Conservation (phyloP, 1,284 basidiomycete species). For the Agroathelia rolfsii region DNA sequence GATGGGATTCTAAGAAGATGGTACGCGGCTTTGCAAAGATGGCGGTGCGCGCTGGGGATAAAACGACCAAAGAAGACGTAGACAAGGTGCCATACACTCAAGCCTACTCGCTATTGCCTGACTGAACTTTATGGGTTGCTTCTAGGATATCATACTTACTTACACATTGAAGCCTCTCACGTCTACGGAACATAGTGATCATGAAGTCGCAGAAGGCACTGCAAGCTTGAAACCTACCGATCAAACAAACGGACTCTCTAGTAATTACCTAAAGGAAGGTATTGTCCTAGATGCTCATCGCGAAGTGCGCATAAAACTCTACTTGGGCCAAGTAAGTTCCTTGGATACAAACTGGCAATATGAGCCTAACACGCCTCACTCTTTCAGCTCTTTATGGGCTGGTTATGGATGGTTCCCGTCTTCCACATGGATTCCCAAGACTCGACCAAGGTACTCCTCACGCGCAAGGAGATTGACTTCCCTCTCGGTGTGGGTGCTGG, state of each 20-base stretch:
- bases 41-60: conserved; percentile 27
- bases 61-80: conserved; percentile 23
- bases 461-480: conserved; percentile 64
- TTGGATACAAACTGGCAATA: too few species aligned
- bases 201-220: too few species aligned
- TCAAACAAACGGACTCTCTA: too few species aligned
- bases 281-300: conserved; percentile 58
- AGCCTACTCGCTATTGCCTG: too few species aligned
- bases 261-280: too few species aligned
- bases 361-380: too few species aligned
- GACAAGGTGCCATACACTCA: conserved; percentile 20
- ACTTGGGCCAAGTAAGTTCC: conserved; percentile 54
- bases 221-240: too few species aligned
- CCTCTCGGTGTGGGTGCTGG: conserved; percentile 59
- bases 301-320: conserved; percentile 72
- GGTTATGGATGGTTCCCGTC: conserved; percentile 76
- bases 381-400: conserved; percentile 60
- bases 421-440: too few species aligned
- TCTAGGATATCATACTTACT: too few species aligned
- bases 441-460: conserved; percentile 32
- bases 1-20: conserved; percentile 72
- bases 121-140: too few species aligned
- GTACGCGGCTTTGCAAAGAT: conserved; percentile 62
- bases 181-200: too few species aligned
- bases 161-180: conserved; percentile 37